Evolutionary conservation across 768 basidiomycete genomes (phyloP).

Genomic region (Hydnum rufescens): DNA sequence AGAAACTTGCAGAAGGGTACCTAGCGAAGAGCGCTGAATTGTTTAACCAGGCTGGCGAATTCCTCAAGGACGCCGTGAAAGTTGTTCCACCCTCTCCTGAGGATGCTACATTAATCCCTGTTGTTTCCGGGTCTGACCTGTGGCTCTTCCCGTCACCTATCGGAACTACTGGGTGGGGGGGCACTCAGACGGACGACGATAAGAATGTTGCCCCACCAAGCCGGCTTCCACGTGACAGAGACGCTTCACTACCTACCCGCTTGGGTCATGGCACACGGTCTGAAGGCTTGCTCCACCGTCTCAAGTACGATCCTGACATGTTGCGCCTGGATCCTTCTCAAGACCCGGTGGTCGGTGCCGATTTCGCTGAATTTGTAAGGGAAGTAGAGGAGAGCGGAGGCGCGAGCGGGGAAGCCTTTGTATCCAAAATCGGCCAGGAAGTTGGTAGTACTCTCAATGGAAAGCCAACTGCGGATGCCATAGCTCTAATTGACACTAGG

Average conservation of each 20-base stretch:
- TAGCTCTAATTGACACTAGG: constrained; percentile 30
- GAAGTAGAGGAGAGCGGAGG: constrained; percentile 35
- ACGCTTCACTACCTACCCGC: background rate
- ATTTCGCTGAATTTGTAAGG: constrained; percentile 38
- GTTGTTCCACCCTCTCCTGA: constrained; percentile 65
- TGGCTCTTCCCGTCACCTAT: constrained; percentile 47
- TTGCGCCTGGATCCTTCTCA: constrained; percentile 54
- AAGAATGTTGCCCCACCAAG: constrained; percentile 13
- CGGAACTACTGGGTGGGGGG: constrained; percentile 15
- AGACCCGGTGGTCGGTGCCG: constrained; percentile 24
- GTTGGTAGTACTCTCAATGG: constrained; percentile 16
- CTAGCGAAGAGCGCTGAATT: constrained; percentile 51
- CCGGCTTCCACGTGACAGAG: too few species aligned
- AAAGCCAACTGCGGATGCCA: constrained; percentile 30
- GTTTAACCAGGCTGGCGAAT: constrained; percentile 32
- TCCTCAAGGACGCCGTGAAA: constrained; percentile 74
- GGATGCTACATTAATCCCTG: background rate
- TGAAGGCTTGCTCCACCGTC: constrained; percentile 49
- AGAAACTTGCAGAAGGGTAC: constrained; percentile 55
- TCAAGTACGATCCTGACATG: constrained; percentile 57
- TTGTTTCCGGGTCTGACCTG: constrained; percentile 42
- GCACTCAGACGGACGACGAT: constrained; percentile 18
- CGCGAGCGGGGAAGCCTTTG: constrained; percentile 39
- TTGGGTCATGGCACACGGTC: constrained; percentile 34
- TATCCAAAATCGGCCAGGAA: constrained; percentile 26